These are phyloP conservation scores for Kodamaea nitidulidarum DNA, from an alignment of 805 yeast genomes.

Conservation along the genomic window DNA sequence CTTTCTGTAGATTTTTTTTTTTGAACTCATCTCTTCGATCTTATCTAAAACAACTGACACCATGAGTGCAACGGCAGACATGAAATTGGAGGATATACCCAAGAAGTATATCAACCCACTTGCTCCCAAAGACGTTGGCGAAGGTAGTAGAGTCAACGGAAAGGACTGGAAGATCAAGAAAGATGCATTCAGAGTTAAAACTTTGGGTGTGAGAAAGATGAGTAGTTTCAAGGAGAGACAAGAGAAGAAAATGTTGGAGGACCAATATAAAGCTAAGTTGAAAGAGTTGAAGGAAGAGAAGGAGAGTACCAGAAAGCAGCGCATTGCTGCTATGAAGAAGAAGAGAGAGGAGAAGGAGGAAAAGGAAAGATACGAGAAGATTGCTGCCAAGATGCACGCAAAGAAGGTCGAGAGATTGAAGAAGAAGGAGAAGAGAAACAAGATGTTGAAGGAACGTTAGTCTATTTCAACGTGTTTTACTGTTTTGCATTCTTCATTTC, in stretches of 20 bases:
- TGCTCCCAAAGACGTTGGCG: constrained; percentile 32
- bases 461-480: neutral
- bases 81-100: constrained; percentile 30
- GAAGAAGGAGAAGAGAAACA: constrained; percentile 92
- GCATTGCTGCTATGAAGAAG: constrained; percentile 58
- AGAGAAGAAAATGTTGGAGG: constrained; percentile 60
- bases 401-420: constrained; percentile 88
- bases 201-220: constrained; percentile 49
- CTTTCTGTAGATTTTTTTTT: neutral
- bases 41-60: constrained; percentile 5
- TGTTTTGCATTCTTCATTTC: neutral
- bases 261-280: constrained; percentile 63
- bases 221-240: constrained; percentile 64
- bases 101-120: constrained; percentile 34
- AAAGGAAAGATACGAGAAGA: constrained; percentile 76
- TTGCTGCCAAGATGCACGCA: constrained; percentile 85
- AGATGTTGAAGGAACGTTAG: constrained; percentile 83
- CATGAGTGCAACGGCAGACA: constrained; percentile 31
- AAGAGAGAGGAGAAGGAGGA: constrained; percentile 81
- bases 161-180: constrained; percentile 71
- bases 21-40: constrained; percentile 6
- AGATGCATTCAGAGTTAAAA: constrained; percentile 61
- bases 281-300: constrained; percentile 77
- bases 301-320: constrained; percentile 50
- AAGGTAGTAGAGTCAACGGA: constrained; percentile 56